phyloP scores from a whole-genome alignment of 164 flowering plant genomes.

The Kingdonia uniflora region DNA sequence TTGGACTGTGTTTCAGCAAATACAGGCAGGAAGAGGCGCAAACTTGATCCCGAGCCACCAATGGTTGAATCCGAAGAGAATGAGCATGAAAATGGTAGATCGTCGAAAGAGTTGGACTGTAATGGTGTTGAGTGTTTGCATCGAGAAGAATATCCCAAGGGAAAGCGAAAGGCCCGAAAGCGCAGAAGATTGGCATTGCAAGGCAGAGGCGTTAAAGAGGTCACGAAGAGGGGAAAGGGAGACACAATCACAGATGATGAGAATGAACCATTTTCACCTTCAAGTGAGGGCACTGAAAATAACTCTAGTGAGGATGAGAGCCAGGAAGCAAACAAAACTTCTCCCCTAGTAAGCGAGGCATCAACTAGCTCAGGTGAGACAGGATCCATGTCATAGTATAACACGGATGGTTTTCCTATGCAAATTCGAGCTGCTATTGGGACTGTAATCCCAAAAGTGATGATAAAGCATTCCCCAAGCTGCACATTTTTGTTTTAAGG shows the following conservation, averaged over 20 bases:
- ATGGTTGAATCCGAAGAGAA: conserved; percentile 52
- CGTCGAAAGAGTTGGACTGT: too few relatives aligned
- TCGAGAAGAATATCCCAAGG: conserved; percentile 77
- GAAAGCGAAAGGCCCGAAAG: conserved; percentile 77
- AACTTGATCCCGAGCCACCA: conserved; percentile 45
- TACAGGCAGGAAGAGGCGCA: conserved; percentile 75
- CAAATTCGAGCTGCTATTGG: too few relatives aligned
- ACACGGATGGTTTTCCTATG: not conserved
- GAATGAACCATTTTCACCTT: conserved; percentile 33
- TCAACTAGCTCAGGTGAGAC: conserved; percentile 58
- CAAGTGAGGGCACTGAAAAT: conserved; percentile 43
- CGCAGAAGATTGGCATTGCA: conserved; percentile 63
- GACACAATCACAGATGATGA: conserved; percentile 42
- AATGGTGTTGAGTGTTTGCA: conserved; percentile 28
- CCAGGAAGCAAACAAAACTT: conserved; percentile 30
- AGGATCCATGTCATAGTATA: conserved; percentile 12
- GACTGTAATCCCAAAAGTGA: too few relatives aligned
- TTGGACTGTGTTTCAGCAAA: conserved; percentile 35
- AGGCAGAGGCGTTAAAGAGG: too few relatives aligned
- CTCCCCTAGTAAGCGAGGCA: conserved; percentile 35
- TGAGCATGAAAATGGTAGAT: conserved; percentile 24
- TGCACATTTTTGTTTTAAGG: too few relatives aligned
- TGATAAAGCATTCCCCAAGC: too few relatives aligned
- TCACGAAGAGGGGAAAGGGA: conserved; percentile 40
- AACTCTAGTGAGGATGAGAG: conserved; percentile 64